phyloP scores from a whole-genome alignment of 139 green algal genomes.

The Coccomyxa sp. region DNA sequence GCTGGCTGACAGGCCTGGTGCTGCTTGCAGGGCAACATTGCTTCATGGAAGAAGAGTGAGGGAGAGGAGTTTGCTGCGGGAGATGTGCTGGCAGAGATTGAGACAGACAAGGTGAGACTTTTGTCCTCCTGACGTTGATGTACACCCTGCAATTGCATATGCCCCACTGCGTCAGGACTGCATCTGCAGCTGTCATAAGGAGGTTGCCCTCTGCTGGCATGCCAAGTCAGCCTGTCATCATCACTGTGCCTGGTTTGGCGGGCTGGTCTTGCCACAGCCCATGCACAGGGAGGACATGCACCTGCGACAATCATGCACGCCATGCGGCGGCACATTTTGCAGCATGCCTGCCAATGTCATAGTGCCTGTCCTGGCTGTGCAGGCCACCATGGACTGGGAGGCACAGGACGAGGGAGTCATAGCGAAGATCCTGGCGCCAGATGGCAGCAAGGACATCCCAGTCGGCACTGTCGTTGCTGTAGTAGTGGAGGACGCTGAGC shows the following conservation, averaged over 20 bases:
- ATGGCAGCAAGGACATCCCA: conserved; percentile 63
- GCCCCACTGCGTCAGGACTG: too few species aligned
- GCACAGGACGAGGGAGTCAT: conserved; percentile 88
- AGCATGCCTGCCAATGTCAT: not conserved
- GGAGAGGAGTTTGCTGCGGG: conserved; percentile 70
- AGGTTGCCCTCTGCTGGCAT: too few species aligned
- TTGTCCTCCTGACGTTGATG: not conserved
- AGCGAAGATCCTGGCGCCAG: conserved; percentile 74
- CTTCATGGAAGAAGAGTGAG: conserved; percentile 89
- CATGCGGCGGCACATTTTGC: too few species aligned
- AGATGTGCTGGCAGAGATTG: conserved; percentile 91
- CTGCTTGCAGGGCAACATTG: conserved; percentile 75
- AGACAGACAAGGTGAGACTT: conserved; percentile 88
- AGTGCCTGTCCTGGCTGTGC: not conserved
- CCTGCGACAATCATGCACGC: not conserved
- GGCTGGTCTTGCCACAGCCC: not conserved
- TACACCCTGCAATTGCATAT: not conserved
- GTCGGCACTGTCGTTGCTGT: conserved; percentile 59
- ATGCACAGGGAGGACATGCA: not conserved
- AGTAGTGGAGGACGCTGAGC: conserved; percentile 72
- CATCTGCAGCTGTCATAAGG: too few species aligned
- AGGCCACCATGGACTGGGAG: conserved; percentile 95
- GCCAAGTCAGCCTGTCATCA: too few species aligned
- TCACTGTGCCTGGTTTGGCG: not conserved
- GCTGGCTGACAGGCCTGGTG: not conserved